Percentiles rank a stretch among this genome's conserved stretches.
Evolutionary conservation across 2,329 filamentous ascomycete genomes (phyloP).

Genomic region (Penicillium sp.): DNA sequence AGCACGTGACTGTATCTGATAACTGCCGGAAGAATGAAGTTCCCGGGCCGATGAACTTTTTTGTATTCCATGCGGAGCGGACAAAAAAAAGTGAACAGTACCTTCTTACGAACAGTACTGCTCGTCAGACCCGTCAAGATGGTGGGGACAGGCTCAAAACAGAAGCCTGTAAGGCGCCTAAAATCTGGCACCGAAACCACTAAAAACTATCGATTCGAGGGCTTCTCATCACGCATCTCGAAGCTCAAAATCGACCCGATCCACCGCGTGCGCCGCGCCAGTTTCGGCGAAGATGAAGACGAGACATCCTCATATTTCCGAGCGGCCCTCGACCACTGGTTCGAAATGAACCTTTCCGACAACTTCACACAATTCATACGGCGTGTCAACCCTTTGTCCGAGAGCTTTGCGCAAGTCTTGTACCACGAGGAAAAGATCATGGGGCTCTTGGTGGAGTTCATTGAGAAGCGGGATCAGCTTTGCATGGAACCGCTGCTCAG

Average conservation of each 20-base stretch:
- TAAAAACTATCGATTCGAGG: slow-evolving; percentile 85
- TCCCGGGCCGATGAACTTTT: slow-evolving; percentile 39
- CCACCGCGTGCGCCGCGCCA: slow-evolving; percentile 76
- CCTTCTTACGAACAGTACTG: slow-evolving; percentile 28
- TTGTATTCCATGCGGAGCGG: slow-evolving; percentile 27
- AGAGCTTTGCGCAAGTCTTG: slow-evolving; percentile 86
- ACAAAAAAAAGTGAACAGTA: slow-evolving; percentile 22
- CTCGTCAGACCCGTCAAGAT: slow-evolving; percentile 33
- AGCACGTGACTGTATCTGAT: slow-evolving; percentile 28
- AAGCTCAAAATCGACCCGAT: slow-evolving; percentile 93
- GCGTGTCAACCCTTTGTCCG: slow-evolving; percentile 71
- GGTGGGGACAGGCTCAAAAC: slow-evolving; percentile 60
- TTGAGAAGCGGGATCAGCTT: slow-evolving; percentile 71
- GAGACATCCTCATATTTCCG: slow-evolving; percentile 82
- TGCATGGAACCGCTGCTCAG: slow-evolving; percentile 82
- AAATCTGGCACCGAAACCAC: slow-evolving; percentile 69
- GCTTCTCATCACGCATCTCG: slow-evolving; percentile 83
- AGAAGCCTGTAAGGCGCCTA: slow-evolving; percentile 62
- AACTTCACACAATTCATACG: slow-evolving; percentile 73
- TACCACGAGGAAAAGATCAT: slow-evolving; percentile 87
- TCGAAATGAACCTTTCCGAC: slow-evolving; percentile 83
- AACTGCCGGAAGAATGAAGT: slow-evolving; percentile 32
- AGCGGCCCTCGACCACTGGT: slow-evolving; percentile 79
- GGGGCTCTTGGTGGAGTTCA: slow-evolving; percentile 68
- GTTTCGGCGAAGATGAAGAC: slow-evolving; percentile 72